These are phyloP conservation scores for Wickerhamiella lipophila DNA, from an alignment of 805 yeast genomes.

Conservation along the genomic window DNA sequence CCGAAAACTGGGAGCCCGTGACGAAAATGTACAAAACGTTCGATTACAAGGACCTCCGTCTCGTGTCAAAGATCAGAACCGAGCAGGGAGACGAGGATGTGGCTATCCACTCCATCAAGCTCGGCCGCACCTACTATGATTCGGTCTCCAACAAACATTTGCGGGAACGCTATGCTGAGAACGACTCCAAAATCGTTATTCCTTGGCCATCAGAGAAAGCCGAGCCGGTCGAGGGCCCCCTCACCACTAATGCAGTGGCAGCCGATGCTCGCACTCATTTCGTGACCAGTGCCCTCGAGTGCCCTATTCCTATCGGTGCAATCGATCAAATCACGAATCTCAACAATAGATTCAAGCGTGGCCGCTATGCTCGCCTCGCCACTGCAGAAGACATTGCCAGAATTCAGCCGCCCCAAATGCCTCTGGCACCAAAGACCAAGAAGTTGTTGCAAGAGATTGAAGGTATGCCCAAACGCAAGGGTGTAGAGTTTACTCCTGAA, in stretches of 20 bases:
- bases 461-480: slow-evolving; percentile 26
- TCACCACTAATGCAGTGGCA: slow-evolving; percentile 43
- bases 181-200: slow-evolving; percentile 53
- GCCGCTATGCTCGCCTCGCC: slow-evolving; percentile 37
- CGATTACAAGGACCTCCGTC: slow-evolving; percentile 46
- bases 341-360: slow-evolving; percentile 50
- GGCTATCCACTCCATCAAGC: slow-evolving; percentile 63
- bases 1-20: slow-evolving; percentile 58
- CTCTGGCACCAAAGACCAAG: slow-evolving; percentile 42
- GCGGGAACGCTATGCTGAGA: slow-evolving; percentile 65
- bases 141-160: slow-evolving; percentile 55
- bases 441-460: slow-evolving; percentile 29
- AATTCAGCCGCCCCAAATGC: slow-evolving; percentile 52
- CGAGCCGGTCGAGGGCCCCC: slow-evolving; percentile 40
- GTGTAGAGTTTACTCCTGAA: slow-evolving; percentile 37
- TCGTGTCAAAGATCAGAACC: slow-evolving; percentile 65
- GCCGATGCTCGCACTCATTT: slow-evolving; percentile 65
- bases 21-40: slow-evolving; percentile 55
- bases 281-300: slow-evolving; percentile 49
- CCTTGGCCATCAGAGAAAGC: slow-evolving; percentile 77
- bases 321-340: slow-evolving; percentile 64
- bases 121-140: slow-evolving; percentile 62
- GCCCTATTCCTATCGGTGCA: slow-evolving; percentile 56
- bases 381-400: slow-evolving; percentile 49
- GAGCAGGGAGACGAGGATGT: slow-evolving; percentile 56